These are phyloP conservation scores for Chaetomium sp. DNA, from an alignment of 2,329 filamentous ascomycete genomes.

Conservation along the genomic window DNA sequence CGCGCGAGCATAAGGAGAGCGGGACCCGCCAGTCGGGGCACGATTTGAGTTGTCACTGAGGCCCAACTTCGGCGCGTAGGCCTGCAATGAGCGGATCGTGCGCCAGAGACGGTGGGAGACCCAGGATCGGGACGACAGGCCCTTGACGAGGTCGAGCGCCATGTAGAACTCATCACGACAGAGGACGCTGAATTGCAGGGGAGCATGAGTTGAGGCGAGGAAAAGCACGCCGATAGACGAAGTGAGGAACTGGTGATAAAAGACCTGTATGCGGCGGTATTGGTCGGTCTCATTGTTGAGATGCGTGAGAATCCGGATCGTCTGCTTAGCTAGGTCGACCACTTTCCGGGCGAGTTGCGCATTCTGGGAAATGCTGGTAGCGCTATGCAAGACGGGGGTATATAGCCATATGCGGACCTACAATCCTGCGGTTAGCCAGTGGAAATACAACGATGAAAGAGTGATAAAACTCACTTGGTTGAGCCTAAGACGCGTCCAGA, in stretches of 20 bases:
- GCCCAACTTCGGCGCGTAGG: conserved; percentile 64
- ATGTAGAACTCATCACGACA: conserved; percentile 75
- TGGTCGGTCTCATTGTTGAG: conserved; percentile 67
- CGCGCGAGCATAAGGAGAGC: not conserved
- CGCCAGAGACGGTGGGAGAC: conserved; percentile 69
- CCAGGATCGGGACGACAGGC: conserved; percentile 63
- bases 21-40: not conserved
- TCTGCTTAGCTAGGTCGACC: conserved; percentile 70
- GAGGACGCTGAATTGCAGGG: conserved; percentile 59
- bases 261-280: conserved; percentile 65
- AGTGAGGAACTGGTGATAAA: conserved; percentile 75
- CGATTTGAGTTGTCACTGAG: conserved; percentile 34
- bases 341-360: conserved; percentile 65
- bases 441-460: not conserved
- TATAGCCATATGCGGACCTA: conserved; percentile 79
- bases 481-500: conserved; percentile 77
- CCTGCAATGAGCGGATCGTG: conserved; percentile 63
- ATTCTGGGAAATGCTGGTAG: conserved; percentile 74
- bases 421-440: not conserved
- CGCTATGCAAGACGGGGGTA: conserved; percentile 77
- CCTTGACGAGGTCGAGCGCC: conserved; percentile 67
- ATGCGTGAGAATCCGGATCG: conserved; percentile 63
- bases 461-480: conserved; percentile 54
- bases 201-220: conserved; percentile 68
- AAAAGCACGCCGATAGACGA: conserved; percentile 71